Conservation (phyloP, 1,139 yeast genomes). For the Yamadazyma kanchanaburiensis region DNA sequence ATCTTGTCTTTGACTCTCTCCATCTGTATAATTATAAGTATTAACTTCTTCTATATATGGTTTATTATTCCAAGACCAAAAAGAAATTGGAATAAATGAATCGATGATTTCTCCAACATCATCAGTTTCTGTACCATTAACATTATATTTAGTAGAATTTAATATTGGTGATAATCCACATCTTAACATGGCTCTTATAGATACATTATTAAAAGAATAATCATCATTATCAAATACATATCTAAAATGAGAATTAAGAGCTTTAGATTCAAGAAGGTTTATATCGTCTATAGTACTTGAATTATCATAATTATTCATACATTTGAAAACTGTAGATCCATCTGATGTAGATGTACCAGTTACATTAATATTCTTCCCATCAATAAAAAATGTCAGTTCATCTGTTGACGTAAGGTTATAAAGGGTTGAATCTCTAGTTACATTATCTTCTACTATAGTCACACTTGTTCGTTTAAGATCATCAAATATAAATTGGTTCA, state of each 20-base stretch:
- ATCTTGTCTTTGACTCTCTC: background rate
- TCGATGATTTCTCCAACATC: slow-evolving; percentile 16
- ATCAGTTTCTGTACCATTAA: slow-evolving; percentile 15
- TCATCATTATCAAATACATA: slow-evolving; percentile 30
- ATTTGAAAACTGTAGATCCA: slow-evolving; percentile 3
- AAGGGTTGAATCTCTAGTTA: slow-evolving; percentile 6
- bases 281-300: slow-evolving; percentile 1
- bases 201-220: slow-evolving; percentile 26
- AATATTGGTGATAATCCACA: slow-evolving; percentile 66
- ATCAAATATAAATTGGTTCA: slow-evolving; percentile 39
- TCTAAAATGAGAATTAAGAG: slow-evolving; percentile 32
- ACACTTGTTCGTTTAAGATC: slow-evolving; percentile 40
- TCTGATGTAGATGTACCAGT: slow-evolving; percentile 3
- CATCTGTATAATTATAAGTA: slow-evolving; percentile 1
- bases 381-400: slow-evolving; percentile 18
- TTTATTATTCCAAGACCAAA: slow-evolving; percentile 49
- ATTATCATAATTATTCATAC: slow-evolving; percentile 5
- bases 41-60: slow-evolving; percentile 4
- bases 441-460: slow-evolving; percentile 27
- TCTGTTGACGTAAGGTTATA: slow-evolving; percentile 18
- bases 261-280: slow-evolving; percentile 13
- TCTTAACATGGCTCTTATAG: slow-evolving; percentile 32
- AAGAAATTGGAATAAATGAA: slow-evolving; percentile 24
- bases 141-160: slow-evolving; percentile 26
- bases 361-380: slow-evolving; percentile 12